Percentiles rank a stretch among this genome's conserved stretches.
These are phyloP conservation scores for Lyophyllum semitale DNA, from an alignment of 768 basidiomycete species.

Conservation along the genomic window DNA sequence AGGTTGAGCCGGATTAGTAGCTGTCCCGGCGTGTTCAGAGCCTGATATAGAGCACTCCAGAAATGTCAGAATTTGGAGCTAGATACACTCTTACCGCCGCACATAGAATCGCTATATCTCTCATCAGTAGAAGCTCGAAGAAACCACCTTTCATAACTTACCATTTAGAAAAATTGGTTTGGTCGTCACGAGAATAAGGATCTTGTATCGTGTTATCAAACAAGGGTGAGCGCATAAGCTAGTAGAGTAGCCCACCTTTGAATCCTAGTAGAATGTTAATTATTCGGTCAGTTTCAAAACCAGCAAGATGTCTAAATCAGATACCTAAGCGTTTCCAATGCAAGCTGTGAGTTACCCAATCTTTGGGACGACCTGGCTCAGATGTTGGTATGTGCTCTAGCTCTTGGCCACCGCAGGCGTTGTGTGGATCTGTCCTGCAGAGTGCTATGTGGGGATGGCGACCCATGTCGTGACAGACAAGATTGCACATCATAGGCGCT, in stretches of 20 bases:
- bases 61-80: not conserved
- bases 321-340: slow-evolving; percentile 62
- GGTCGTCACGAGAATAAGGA: slow-evolving; percentile 61
- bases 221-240: not conserved
- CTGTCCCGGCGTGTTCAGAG: slow-evolving; percentile 47
- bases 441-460: slow-evolving; percentile 60
- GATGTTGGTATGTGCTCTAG: slow-evolving; percentile 49
- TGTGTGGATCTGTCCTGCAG: slow-evolving; percentile 43
- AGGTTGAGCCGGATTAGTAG: slow-evolving; percentile 40
- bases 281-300: too few species aligned
- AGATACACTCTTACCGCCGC: not conserved
- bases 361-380: slow-evolving; percentile 48
- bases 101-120: not conserved
- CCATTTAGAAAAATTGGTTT: slow-evolving; percentile 56
- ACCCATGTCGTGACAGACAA: slow-evolving; percentile 56
- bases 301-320: slow-evolving; percentile 39
- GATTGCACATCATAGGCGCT: slow-evolving; percentile 64
- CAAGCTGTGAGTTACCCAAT: slow-evolving; percentile 53
- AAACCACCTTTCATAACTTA: slow-evolving; percentile 33
- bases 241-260: not conserved
- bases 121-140: not conserved
- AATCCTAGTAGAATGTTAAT: not conserved
- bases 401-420: slow-evolving; percentile 43
- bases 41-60: slow-evolving; percentile 36
- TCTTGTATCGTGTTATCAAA: slow-evolving; percentile 26